Conservation (phyloP, 805 yeast species). For the Saccharomycodes ludwigii region DNA sequence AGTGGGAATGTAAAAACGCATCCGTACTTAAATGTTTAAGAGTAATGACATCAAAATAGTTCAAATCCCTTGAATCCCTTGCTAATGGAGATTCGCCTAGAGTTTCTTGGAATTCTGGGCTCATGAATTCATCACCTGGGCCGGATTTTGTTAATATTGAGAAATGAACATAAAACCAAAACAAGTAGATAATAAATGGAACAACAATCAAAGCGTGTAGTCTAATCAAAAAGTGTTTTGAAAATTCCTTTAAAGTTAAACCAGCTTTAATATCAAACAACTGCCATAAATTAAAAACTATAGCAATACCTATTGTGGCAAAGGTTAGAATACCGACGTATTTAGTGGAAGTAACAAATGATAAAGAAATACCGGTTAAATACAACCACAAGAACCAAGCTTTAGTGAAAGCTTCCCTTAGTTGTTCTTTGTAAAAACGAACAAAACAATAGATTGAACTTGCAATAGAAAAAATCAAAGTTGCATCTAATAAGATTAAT, state of each 20-base stretch:
- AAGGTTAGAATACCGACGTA: constrained; percentile 94
- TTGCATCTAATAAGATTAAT: constrained; percentile 83
- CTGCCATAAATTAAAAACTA: constrained; percentile 77
- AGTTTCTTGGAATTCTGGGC: constrained; percentile 89
- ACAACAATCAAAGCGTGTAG: constrained; percentile 56
- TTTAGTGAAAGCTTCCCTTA: constrained; percentile 50
- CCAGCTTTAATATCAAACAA: constrained; percentile 64
- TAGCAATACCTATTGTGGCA: constrained; percentile 78
- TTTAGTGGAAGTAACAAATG: constrained; percentile 89
- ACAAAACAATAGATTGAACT: constrained; percentile 67
- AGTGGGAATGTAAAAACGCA: constrained; percentile 76
- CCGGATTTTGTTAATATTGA: constrained; percentile 74
- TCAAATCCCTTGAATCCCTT: constrained; percentile 53
- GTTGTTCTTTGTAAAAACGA: constrained; percentile 56
- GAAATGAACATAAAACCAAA: constrained; percentile 91
- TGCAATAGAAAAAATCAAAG: constrained; percentile 75
- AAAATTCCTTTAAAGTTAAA: constrained; percentile 40
- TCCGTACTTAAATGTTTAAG: constrained; percentile 71
- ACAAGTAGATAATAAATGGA: constrained; percentile 72
- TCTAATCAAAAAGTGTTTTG: constrained; percentile 66
- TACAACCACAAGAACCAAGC: constrained; percentile 85
- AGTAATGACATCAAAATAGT: constrained; percentile 67
- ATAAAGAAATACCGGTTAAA: constrained; percentile 72
- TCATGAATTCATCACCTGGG: constrained; percentile 92
- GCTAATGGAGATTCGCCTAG: constrained; percentile 74